Percentiles rank a stretch among this genome's conserved stretches.
Conservation (phyloP, 768 basidiomycete genomes). For the Auriculariales sp. region DNA sequence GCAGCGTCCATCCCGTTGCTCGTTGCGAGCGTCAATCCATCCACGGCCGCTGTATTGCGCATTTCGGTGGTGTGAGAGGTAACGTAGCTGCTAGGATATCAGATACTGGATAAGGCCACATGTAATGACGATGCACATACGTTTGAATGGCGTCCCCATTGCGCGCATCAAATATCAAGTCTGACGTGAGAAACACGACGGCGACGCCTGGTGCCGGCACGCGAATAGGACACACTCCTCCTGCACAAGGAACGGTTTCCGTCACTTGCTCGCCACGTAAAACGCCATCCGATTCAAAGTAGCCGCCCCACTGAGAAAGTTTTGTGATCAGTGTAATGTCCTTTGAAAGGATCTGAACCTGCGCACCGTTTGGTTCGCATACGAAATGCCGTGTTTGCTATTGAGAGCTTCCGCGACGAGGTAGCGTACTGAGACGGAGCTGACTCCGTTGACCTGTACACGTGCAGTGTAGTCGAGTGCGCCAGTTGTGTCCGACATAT, state of each 20-base stretch:
- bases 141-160: background rate
- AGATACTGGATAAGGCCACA: too few species aligned
- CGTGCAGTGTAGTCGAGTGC: conserved; percentile 36
- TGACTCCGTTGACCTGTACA: conserved; percentile 34
- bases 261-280: conserved; percentile 40
- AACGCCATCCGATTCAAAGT: conserved; percentile 54
- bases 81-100: background rate
- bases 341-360: background rate
- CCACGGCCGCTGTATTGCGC: background rate
- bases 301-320: conserved; percentile 38
- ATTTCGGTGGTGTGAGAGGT: background rate
- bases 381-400: conserved; percentile 40
- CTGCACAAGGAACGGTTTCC: conserved; percentile 40
- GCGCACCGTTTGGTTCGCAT: conserved; percentile 50
- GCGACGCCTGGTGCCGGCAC: conserved; percentile 63
- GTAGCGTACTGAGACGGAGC: conserved; percentile 14
- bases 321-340: too few species aligned
- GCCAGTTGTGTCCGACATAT: conserved; percentile 43
- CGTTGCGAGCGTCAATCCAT: background rate
- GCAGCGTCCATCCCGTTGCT: background rate
- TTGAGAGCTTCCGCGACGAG: background rate
- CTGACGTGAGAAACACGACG: conserved; percentile 50
- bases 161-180: conserved; percentile 5
- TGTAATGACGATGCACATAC: background rate
- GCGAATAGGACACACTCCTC: conserved; percentile 40